These are phyloP conservation scores for Irineochytrium annulatum DNA, from an alignment of 192 early-diverging fungal genomes.

Conservation along the genomic window DNA sequence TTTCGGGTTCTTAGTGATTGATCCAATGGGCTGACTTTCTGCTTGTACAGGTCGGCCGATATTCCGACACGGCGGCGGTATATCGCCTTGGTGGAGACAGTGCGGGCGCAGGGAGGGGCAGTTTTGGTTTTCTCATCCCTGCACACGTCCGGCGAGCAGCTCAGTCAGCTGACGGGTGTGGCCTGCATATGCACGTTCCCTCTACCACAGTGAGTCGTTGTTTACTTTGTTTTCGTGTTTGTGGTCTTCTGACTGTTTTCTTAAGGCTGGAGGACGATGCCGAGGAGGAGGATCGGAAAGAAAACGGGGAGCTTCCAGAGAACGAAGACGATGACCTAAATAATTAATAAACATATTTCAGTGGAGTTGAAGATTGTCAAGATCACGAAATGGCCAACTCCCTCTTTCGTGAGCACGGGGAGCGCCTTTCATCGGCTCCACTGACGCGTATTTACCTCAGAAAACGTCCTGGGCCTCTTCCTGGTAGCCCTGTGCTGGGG, in stretches of 20 bases:
- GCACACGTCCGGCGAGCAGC: slow-evolving; percentile 94
- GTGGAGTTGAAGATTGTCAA: too few species aligned
- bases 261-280: too few species aligned
- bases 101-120: slow-evolving; percentile 67
- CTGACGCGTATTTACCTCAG: too few species aligned
- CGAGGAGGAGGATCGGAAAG: too few species aligned
- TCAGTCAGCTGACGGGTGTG: slow-evolving; percentile 90
- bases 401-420: too few species aligned
- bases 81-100: slow-evolving; percentile 79
- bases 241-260: background rate
- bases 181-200: slow-evolving; percentile 92
- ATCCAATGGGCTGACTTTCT: too few species aligned
- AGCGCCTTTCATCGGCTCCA: too few species aligned
- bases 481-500: slow-evolving; percentile 90
- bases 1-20: too few species aligned
- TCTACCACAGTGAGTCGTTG: slow-evolving; percentile 56
- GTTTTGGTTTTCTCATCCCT: slow-evolving; percentile 87
- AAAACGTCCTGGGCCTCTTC: slow-evolving; percentile 32
- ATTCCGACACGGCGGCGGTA: slow-evolving; percentile 79
- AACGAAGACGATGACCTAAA: too few species aligned
- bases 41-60: slow-evolving; percentile 84
- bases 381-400: too few species aligned
- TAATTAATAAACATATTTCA: too few species aligned
- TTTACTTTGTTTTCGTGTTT: background rate
- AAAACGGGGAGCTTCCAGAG: too few species aligned